Percentiles rank a stretch among this genome's conserved stretches.
These are phyloP conservation scores for Starmerella tilneyi DNA, from an alignment of 805 yeast species.

Conservation along the genomic window DNA sequence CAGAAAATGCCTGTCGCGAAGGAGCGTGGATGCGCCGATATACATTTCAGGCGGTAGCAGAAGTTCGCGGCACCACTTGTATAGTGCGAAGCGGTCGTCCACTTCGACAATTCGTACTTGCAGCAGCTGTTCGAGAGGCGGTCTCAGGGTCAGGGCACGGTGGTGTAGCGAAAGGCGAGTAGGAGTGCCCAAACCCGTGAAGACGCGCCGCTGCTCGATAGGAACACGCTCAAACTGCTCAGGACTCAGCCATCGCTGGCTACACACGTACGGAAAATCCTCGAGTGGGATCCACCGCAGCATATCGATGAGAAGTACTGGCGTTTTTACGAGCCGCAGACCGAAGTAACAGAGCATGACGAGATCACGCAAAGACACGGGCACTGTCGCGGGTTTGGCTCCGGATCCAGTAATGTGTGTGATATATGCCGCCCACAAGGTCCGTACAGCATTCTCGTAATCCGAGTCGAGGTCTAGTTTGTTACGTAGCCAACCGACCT, in stretches of 20 bases:
- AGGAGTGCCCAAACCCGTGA: constrained; percentile 9
- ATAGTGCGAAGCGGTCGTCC: constrained; percentile 11
- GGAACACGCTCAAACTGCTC: constrained; percentile 6
- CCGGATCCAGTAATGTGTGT: background rate
- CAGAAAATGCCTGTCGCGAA: constrained; percentile 13
- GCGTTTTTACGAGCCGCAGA: constrained; percentile 9
- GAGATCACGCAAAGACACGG: constrained; percentile 9
- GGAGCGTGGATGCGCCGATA: constrained; percentile 29
- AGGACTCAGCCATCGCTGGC: constrained; percentile 7
- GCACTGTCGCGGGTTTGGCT: background rate
- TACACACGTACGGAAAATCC: constrained; percentile 13
- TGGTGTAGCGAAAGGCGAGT: constrained; percentile 9
- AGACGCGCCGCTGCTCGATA: constrained; percentile 9
- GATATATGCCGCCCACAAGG: constrained; percentile 15
- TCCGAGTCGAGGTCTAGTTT: constrained; percentile 2
- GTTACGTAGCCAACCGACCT: constrained; percentile 10
- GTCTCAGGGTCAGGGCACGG: background rate
- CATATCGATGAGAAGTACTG: constrained; percentile 14
- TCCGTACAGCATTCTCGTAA: constrained; percentile 8
- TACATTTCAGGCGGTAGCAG: constrained; percentile 45
- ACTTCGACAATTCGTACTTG: constrained; percentile 3
- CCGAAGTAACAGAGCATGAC: constrained; percentile 15
- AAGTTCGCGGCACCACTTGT: constrained; percentile 30
- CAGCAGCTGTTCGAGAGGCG: background rate
- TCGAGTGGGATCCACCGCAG: constrained; percentile 12